Evolutionary conservation across 2,329 filamentous ascomycete genomes (phyloP).

Genomic region (Berkeleyomyces rouxiae): DNA sequence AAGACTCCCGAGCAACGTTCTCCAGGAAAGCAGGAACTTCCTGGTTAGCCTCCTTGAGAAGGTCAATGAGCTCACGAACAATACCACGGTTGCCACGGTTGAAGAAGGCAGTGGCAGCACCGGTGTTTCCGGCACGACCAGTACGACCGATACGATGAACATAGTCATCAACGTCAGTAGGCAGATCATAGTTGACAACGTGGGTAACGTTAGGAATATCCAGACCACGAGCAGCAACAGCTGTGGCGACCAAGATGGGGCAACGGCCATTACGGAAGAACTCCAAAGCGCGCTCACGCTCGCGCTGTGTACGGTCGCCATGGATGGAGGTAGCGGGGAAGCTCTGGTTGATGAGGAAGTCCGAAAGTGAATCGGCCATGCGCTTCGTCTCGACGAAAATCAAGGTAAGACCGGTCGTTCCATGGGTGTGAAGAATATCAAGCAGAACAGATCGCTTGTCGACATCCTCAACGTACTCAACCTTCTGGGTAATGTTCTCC

Average conservation of each 20-base stretch:
- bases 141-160: slow-evolving; percentile 99
- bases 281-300: slow-evolving; percentile 93
- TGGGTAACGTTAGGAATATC: slow-evolving; percentile 96
- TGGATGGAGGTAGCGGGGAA: slow-evolving; percentile 98
- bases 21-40: slow-evolving; percentile 89
- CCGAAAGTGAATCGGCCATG: slow-evolving; percentile 93
- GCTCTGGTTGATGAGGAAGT: slow-evolving; percentile 96
- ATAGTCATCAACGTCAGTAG: slow-evolving; percentile 96
- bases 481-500: slow-evolving; percentile 99
- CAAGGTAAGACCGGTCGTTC: slow-evolving; percentile 68
- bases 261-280: slow-evolving; percentile 94
- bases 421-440: slow-evolving; percentile 88
- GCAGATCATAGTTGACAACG: slow-evolving; percentile 98
- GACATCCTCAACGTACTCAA: slow-evolving; percentile 90
- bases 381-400: slow-evolving; percentile 99
- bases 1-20: slow-evolving; percentile 89
- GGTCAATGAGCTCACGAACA: slow-evolving; percentile 88
- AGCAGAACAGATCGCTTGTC: slow-evolving; percentile 97
- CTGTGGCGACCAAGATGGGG: slow-evolving; percentile 92
- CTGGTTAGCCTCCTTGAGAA: slow-evolving; percentile 97
- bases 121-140: slow-evolving; percentile 96
- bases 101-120: slow-evolving; percentile 97
- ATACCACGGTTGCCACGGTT: slow-evolving; percentile 98
- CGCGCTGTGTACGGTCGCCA: slow-evolving; percentile 93
- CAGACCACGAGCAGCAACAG: slow-evolving; percentile 77